A percentile compares a stretch with the other conserved stretches of the same genome.
phyloP scores from a whole-genome alignment of 805 yeast species.

The Danielia reshetovae region DNA sequence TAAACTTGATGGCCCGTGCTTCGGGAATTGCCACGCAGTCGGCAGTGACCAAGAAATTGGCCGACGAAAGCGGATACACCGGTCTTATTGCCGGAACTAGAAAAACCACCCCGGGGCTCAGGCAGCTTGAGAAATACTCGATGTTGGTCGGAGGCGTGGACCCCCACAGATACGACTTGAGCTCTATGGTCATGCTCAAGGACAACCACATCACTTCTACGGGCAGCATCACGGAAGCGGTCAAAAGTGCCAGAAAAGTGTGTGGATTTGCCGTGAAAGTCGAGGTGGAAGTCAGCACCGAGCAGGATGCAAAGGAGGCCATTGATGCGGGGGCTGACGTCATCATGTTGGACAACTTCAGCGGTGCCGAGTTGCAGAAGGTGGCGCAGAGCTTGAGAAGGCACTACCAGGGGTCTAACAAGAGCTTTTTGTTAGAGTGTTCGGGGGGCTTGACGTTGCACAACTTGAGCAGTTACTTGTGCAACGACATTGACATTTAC shows the following conservation, averaged over 20 bases:
- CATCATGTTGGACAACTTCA: slow-evolving; percentile 89
- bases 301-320: slow-evolving; percentile 86
- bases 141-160: slow-evolving; percentile 96
- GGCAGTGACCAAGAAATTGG: slow-evolving; percentile 50
- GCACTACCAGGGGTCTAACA: slow-evolving; percentile 46
- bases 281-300: slow-evolving; percentile 88
- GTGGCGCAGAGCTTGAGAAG: slow-evolving; percentile 64
- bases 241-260: slow-evolving; percentile 66
- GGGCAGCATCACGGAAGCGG: slow-evolving; percentile 87
- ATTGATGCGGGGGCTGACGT: slow-evolving; percentile 94
- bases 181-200: slow-evolving; percentile 93
- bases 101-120: slow-evolving; percentile 94
- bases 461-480: slow-evolving; percentile 61
- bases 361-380: slow-evolving; percentile 55
- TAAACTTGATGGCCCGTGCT: slow-evolving; percentile 75
- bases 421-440: slow-evolving; percentile 73
- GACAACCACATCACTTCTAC: slow-evolving; percentile 93
- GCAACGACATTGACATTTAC: slow-evolving; percentile 82
- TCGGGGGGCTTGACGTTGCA: slow-evolving; percentile 82
- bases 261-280: slow-evolving; percentile 88
- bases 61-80: slow-evolving; percentile 62
- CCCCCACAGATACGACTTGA: slow-evolving; percentile 84
- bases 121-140: slow-evolving; percentile 84
- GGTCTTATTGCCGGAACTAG: slow-evolving; percentile 95
- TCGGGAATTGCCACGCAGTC: slow-evolving; percentile 88